phyloP scores from a whole-genome alignment of 2,329 filamentous ascomycete species.

The Colletotrichum abscissum region DNA sequence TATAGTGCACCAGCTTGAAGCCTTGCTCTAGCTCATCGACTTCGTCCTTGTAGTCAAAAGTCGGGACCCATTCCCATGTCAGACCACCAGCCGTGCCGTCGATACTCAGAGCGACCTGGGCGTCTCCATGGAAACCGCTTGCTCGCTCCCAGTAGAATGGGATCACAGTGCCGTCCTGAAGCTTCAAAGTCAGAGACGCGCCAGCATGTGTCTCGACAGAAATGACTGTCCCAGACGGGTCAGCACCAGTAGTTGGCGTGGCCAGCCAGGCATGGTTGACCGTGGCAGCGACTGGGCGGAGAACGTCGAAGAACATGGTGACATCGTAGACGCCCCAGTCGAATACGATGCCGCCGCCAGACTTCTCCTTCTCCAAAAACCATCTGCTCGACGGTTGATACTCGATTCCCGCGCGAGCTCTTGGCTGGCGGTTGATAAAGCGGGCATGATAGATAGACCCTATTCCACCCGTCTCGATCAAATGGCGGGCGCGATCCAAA shows the following conservation, averaged over 20 bases:
- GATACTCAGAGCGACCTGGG: not conserved
- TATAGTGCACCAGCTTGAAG: not conserved
- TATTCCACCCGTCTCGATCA: not conserved
- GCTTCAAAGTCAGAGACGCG: not conserved
- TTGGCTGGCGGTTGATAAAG: not conserved
- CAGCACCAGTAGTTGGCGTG: slow-evolving; percentile 5
- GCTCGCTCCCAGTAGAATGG: slow-evolving; percentile 16
- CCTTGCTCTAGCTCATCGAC: not conserved
- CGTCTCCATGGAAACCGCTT: slow-evolving; percentile 17
- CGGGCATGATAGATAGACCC: not conserved
- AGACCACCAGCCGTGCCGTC: slow-evolving; percentile 10
- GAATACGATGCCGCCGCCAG: slow-evolving; percentile 1
- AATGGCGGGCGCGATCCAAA: not conserved
- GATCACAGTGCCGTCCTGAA: not conserved
- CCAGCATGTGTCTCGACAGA: slow-evolving; percentile 1
- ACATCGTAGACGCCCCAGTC: slow-evolving; percentile 27
- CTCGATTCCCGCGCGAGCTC: not conserved
- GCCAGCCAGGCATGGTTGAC: slow-evolving; percentile 11
- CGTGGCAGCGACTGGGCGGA: not conserved
- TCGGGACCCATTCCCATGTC: slow-evolving; percentile 19
- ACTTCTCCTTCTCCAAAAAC: not conserved
- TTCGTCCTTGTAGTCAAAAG: slow-evolving; percentile 10
- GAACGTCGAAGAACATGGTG: slow-evolving; percentile 26
- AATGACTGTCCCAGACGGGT: not conserved
- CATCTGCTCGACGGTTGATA: not conserved